Conservation (phyloP, 768 basidiomycete species). For the Rossbeevera mucosa region DNA sequence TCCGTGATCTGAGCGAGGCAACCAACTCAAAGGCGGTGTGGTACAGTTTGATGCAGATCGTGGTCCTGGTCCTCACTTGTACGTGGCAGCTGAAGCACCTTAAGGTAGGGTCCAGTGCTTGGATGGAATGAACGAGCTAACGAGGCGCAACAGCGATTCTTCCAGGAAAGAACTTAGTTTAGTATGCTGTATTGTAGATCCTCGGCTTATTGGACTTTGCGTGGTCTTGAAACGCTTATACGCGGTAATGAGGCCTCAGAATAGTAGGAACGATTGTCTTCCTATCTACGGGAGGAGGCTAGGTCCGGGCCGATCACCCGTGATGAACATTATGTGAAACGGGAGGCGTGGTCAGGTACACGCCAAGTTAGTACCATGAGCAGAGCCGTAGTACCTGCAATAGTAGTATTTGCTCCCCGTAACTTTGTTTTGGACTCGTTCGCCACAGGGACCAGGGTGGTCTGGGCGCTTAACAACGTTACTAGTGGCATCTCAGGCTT, state of each 20-base stretch:
- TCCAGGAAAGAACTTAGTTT: constrained; percentile 68
- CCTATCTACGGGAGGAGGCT: too few relatives aligned
- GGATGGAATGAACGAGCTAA: neutral
- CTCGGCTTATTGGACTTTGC: constrained; percentile 2
- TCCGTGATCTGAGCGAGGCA: constrained; percentile 79
- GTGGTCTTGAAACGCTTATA: neutral
- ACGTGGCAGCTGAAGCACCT: constrained; percentile 92
- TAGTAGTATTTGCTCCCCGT: neutral
- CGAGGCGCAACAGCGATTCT: constrained; percentile 56
- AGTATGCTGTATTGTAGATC: constrained; percentile 11
- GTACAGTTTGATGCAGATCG: constrained; percentile 88
- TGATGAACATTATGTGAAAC: neutral
- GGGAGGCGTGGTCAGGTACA: constrained; percentile 1
- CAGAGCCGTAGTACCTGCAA: neutral
- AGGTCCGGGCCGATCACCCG: neutral
- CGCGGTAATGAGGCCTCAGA: too few relatives aligned
- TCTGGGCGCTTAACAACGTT: too few relatives aligned
- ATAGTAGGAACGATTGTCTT: too few relatives aligned
- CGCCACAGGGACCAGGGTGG: neutral
- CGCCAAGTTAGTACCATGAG: neutral
- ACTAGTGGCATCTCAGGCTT: too few relatives aligned
- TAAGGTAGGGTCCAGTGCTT: constrained; percentile 48
- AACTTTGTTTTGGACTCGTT: neutral
- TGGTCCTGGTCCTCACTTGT: constrained; percentile 78
- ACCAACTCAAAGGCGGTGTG: constrained; percentile 93